Evolutionary conservation across 768 basidiomycete species (phyloP).

Genomic region (Dentipellis sp.): DNA sequence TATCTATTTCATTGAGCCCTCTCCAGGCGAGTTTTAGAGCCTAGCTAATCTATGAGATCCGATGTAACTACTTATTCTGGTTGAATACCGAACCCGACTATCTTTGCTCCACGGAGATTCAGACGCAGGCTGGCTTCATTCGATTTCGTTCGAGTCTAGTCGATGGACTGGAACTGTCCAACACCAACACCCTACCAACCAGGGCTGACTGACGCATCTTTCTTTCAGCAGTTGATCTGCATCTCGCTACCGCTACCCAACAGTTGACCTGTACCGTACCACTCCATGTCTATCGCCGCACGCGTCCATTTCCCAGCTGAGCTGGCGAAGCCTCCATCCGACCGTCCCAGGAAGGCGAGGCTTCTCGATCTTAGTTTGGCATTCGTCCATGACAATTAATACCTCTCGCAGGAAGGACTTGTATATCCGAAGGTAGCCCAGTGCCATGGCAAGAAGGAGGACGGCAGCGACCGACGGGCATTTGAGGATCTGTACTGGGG

Average conservation of each 20-base stretch:
- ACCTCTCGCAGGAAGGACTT: conserved; percentile 15
- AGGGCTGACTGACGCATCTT: neutral
- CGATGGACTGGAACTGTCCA: neutral
- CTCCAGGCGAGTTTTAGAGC: neutral
- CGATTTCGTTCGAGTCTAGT: neutral
- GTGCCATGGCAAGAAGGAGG: conserved; percentile 17
- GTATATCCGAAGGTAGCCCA: conserved; percentile 35
- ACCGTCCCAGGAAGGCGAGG: conserved; percentile 25
- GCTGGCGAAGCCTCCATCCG: conserved; percentile 22
- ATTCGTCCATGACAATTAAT: no score
- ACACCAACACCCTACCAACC: neutral
- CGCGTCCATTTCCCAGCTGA: conserved; percentile 25
- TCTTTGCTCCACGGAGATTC: neutral
- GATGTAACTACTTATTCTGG: neutral
- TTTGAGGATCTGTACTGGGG: conserved; percentile 33
- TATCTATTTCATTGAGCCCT: no score
- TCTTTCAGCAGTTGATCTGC: conserved; percentile 3
- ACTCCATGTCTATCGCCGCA: neutral
- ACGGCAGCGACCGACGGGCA: conserved; percentile 20
- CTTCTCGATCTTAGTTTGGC: neutral
- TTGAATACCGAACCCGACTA: neutral
- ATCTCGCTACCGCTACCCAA: conserved; percentile 12
- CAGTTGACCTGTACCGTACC: neutral
- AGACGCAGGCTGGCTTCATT: neutral
- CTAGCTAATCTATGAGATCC: neutral